Percentiles rank a stretch among this genome's conserved stretches.
Evolutionary conservation across 2,329 filamentous ascomycete genomes (phyloP).

Genomic region (Pseudopyrenochaeta lycopersici): DNA sequence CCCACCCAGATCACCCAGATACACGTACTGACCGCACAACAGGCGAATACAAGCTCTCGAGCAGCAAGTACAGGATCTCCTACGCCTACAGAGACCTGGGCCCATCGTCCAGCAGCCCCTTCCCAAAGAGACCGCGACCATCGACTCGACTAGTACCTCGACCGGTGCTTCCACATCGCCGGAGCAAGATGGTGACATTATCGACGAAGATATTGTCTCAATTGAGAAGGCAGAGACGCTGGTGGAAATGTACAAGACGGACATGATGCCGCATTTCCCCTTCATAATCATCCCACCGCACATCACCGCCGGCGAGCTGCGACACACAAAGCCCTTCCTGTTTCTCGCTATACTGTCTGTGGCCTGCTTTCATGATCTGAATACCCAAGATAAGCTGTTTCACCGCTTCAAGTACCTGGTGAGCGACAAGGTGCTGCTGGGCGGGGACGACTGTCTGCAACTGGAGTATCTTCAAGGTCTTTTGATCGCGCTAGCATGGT

Average conservation of each 20-base stretch:
- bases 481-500: constrained; percentile 40
- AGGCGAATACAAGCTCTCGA: constrained; percentile 51
- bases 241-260: constrained; percentile 43
- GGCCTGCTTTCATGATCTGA: constrained; percentile 43
- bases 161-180: constrained; percentile 10
- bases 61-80: constrained; percentile 42
- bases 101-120: constrained; percentile 31
- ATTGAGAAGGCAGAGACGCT: constrained; percentile 36
- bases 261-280: constrained; percentile 50
- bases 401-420: constrained; percentile 41
- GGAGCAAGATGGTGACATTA: constrained; percentile 33
- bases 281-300: constrained; percentile 45
- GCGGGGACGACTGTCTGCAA: constrained; percentile 36
- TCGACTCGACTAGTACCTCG: too few relatives aligned
- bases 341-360: constrained; percentile 40
- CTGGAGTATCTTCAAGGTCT: constrained; percentile 42
- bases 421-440: constrained; percentile 39
- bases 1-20: neutral
- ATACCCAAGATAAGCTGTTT: constrained; percentile 44
- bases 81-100: constrained; percentile 26
- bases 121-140: constrained; percentile 18
- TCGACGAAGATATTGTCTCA: constrained; percentile 39
- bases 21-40: constrained; percentile 3
- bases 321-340: constrained; percentile 37
- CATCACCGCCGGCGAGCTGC: constrained; percentile 34